Evolutionary conservation across 441 rosid species (phyloP).

Genomic region (Populus hybrid): DNA sequence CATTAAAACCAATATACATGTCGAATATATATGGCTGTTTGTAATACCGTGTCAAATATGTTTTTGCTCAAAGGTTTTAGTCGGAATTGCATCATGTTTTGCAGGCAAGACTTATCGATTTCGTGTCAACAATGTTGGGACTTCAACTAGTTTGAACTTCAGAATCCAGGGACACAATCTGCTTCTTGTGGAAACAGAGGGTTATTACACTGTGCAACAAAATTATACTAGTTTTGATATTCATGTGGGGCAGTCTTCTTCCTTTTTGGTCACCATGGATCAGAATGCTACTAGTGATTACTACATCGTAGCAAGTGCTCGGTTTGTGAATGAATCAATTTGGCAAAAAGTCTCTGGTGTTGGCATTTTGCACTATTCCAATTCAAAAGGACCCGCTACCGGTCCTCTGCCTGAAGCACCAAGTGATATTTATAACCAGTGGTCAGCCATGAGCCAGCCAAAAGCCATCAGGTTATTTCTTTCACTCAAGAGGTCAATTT

Average conservation of each 20-base stretch:
- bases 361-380: conserved; percentile 83
- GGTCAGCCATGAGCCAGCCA: conserved; percentile 86
- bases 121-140: conserved; percentile 85
- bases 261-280: conserved; percentile 87
- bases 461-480: conserved; percentile 63
- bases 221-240: conserved; percentile 74
- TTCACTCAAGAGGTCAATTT: background rate
- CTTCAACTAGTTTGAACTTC: conserved; percentile 80
- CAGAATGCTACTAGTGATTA: conserved; percentile 78
- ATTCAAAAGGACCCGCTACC: conserved; percentile 71
- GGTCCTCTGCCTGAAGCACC: conserved; percentile 82
- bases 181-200: conserved; percentile 83
- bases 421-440: conserved; percentile 59
- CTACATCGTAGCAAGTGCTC: conserved; percentile 91
- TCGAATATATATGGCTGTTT: background rate
- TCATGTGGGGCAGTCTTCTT: conserved; percentile 89
- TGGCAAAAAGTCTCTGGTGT: conserved; percentile 95
- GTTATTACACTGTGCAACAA: conserved; percentile 62
- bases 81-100: conserved; percentile 13
- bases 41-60: background rate
- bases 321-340: conserved; percentile 79
- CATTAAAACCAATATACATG: background rate
- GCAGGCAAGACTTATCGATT: conserved; percentile 84
- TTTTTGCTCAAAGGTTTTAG: background rate
- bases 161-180: conserved; percentile 89